Evolutionary conservation across 1,284 basidiomycete genomes (phyloP).

Genomic region (Papiliotrema fonsecae): DNA sequence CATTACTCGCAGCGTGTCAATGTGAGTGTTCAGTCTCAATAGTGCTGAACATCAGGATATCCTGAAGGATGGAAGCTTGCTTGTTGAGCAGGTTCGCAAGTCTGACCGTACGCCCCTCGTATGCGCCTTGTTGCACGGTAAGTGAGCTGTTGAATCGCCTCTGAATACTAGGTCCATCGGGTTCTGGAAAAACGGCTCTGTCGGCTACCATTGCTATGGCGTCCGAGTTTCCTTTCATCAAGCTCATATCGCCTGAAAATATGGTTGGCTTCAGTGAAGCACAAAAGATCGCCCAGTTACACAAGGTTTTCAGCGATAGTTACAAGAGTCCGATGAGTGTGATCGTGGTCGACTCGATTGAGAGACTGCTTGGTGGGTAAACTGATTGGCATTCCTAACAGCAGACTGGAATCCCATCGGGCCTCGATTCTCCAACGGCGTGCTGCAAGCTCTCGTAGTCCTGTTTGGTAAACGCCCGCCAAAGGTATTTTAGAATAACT

Average conservation of each 20-base stretch:
- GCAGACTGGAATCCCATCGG: constrained; percentile 97
- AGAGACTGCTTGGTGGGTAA: constrained; percentile 72
- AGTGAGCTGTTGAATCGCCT: constrained; percentile 7
- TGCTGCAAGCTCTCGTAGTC: constrained; percentile 87
- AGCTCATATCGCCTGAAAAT: constrained; percentile 89
- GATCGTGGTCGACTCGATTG: constrained; percentile 92
- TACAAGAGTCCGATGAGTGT: constrained; percentile 97
- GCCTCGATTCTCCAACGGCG: constrained; percentile 89
- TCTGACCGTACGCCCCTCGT: constrained; percentile 89
- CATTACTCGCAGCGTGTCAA: constrained; percentile 75
- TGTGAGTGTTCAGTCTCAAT: constrained; percentile 10
- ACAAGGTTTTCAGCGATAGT: constrained; percentile 91
- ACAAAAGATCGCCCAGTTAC: constrained; percentile 88
- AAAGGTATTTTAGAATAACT: constrained; percentile 57
- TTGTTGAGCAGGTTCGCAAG: constrained; percentile 91
- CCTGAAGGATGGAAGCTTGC: constrained; percentile 81
- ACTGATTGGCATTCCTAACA: background rate
- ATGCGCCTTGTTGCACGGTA: constrained; percentile 77
- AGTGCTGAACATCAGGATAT: constrained; percentile 58
- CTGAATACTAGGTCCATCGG: constrained; percentile 59
- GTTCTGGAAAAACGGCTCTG: constrained; percentile 91
- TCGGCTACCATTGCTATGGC: constrained; percentile 91
- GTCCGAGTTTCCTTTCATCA: constrained; percentile 96
- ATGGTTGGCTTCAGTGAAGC: constrained; percentile 93
- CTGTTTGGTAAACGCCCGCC: constrained; percentile 86